Evolutionary conservation across 169 alveolate genomes (phyloP).

Genomic region (Cystoisospora suis): DNA sequence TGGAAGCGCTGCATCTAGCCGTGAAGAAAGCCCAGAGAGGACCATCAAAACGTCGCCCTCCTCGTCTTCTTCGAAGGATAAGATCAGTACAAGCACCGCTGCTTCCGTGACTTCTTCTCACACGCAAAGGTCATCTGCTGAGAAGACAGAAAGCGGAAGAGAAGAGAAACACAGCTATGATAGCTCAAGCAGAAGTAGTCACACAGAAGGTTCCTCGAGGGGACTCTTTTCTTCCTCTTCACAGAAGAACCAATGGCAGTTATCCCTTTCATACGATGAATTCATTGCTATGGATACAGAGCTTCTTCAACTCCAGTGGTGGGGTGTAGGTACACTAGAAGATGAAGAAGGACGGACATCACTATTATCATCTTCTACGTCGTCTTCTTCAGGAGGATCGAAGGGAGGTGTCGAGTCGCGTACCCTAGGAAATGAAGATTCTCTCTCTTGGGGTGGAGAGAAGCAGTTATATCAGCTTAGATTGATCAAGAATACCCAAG

Average conservation of each 20-base stretch:
- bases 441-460: background rate
- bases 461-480: background rate
- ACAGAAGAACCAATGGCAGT: background rate
- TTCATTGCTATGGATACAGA: background rate
- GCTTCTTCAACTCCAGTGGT: background rate
- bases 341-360: background rate
- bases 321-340: background rate
- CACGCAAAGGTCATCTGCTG: too few species aligned
- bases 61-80: too few species aligned
- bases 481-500: background rate
- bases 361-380: too few species aligned
- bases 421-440: background rate
- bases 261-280: constrained; percentile 25
- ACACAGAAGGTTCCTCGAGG: background rate
- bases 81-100: background rate
- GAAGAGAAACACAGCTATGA: background rate
- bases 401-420: background rate
- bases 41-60: too few species aligned
- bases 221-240: too few species aligned
- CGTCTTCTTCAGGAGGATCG: background rate
- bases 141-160: background rate
- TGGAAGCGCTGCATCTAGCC: background rate
- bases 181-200: background rate
- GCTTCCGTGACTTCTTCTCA: too few species aligned
- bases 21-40: background rate